Evolutionary conservation across 495 filamentous ascomycete genomes (phyloP), one percentile per base, ranked within the genome.

Genomic region (Tuber magnatum): DNA sequence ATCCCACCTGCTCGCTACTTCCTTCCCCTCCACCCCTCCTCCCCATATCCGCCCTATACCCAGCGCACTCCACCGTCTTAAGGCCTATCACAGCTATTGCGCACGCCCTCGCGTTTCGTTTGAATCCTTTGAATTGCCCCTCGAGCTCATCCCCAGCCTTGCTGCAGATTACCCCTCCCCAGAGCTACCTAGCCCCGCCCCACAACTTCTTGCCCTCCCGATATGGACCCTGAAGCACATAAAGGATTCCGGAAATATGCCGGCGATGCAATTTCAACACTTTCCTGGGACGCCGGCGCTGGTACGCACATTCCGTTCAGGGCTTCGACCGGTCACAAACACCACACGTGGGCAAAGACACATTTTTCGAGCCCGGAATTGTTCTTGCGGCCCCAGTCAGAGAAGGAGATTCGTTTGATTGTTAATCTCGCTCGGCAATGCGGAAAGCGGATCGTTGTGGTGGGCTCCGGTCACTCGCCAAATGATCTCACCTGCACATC

Each of bases 331-430:
- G 84, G 87, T 43, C 89, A 97, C 84, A 84, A 88, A 48, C 95
- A 99, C 86, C 90, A 91, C 80, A 99, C 96, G n/a, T 99, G 95
- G 95, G 95, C 96, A 40, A 91, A 90, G 82, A 98, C 95, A 56
- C 95, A 94, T 85, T 90, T 90, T 82, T 93, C 90, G 68, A 88
- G 89, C 32, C 95, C 95, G 0, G 94, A 97, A 84, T 89, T 97
- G 75, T 97, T 93, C 84, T 88, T 98, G 78, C 92, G 90, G 74
- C 95, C 95, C 1, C 86, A 92, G 75, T 89, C 90, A 0, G 85
- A 92, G 71, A 85, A 86, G 10, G 96, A 98, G 84, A 88, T 99
- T 77, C 90, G 92, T 80, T 92, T 97, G 84, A 86, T 92, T 75
- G 87, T 97, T 56, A 91, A 86, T 51, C 87, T 98, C 18, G 96